Base-by-base conservation (phyloP, 2,329 filamentous ascomycete species). In the Ophioceras dolichostomum region DNA sequence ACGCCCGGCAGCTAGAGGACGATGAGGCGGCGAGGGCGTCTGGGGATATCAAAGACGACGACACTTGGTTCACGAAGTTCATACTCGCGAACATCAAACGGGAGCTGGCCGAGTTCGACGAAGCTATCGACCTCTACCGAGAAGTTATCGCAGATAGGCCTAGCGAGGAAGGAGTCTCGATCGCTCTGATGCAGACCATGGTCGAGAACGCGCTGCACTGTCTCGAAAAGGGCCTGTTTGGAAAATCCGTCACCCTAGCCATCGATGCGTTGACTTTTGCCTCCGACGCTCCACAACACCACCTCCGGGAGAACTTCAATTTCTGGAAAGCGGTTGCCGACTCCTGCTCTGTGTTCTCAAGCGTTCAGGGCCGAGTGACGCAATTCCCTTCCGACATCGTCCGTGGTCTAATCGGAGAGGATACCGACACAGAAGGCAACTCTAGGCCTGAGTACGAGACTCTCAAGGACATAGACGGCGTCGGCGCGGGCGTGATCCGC, bases 21-120 rank as follows among this genome's bases (percentile, higher is more conserved):
- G 66, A 68, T 1, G 8, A 8, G 8, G 8, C 22, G 22, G 22
- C 22, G 22, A n/a, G n/a, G n/a, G 56, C 71, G 4, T 39, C 37
- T 0, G 56, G 65, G n/a, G 51, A 68, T 51, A 57, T 71, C 32
- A 66, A 74, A 24, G 53, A 64, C 16, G 76, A 73, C 0, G 83
- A 93, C 47, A 82, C 75, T 9, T 98, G 91, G 91, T 98, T 95
- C 55, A 88, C 88, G 7, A 85, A 85, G 52, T 95, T 95, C 57
- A 93, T 98, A 80, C 73, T 96, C 42, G 88, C 86, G 29, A 96
- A 98, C 50, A 84, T 98, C 38, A 86, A 87, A 56, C 77, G 88
- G 38, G 89, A 96, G 53, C 68, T 96, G 34, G 87, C 86, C n/a
- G 80, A 93, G 30, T 94, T 81, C 48, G 83, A 94, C 41, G 78